Evolutionary conservation across 257 asterid species (phyloP), one percentile per base, ranked within the genome.

Genomic region (Nyctanthes arbortristis): DNA sequence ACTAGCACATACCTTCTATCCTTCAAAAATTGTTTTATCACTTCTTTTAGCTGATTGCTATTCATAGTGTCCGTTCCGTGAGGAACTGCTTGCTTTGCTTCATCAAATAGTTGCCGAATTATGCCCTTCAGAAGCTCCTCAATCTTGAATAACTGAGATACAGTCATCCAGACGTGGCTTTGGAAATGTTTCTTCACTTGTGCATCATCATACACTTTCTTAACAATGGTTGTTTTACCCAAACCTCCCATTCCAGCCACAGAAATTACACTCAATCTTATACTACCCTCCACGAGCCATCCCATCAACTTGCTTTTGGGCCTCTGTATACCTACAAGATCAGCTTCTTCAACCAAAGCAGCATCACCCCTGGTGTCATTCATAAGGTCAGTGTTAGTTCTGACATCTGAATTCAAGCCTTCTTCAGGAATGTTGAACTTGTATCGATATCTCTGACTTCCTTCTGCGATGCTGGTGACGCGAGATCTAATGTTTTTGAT

Each of bases 371-470:
- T 49, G 14, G 11, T 37, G 5, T 45, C 61, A 32, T 25, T 0
- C 3, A 35, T 35, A 29, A 57, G 3, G 28, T 27, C 28, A 5
- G 5, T 0, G 20, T n/a, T 43, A 22, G 54, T 16, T 20, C 16
- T 22, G n/a, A 43, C 54, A 16, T 14, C 14, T 57, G 29, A 12
- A n/a, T 28, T 27, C 3, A 35, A 57, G 28, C 36, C 14, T 57
- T 27, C 22, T 28, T 25, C 63, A 12, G 43, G 25, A 5, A 52
- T 11, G 22, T 35, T 28, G 0, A 7, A 2, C 18, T n/a, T 7
- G 27, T 4, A n/a, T n/a, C n/a, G 55, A 27, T 77, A 77, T 10
- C 78, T 72, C 67, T 39, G 67, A n/a, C 56, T 57, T n/a, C 67
- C 34, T 1, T 59, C 39, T 0, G 68, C 36, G 36, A 77, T 39